phyloP scores from a whole-genome alignment of 2,329 filamentous ascomycete species.

The Curvularia sp. region DNA sequence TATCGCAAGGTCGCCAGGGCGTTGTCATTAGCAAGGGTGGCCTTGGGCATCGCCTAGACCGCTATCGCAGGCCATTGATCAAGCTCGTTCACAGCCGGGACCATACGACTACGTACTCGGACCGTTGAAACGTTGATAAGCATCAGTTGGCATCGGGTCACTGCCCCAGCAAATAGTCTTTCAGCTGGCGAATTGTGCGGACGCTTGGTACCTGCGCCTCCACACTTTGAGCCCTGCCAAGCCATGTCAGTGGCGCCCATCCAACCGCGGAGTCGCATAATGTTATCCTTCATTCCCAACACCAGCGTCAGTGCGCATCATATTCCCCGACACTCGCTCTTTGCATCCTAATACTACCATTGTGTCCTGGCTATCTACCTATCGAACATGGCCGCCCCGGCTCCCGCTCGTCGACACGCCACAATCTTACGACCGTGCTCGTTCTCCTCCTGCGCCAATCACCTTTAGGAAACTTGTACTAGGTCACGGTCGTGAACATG shows the following conservation, averaged over 20 bases:
- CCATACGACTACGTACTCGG: background rate
- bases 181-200: background rate
- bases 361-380: constrained; percentile 11
- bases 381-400: background rate
- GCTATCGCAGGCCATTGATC: background rate
- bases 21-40: background rate
- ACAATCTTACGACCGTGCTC: background rate
- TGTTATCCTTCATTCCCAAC: background rate
- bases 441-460: background rate
- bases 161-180: background rate
- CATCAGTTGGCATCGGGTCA: background rate
- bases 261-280: background rate
- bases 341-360: constrained; percentile 20
- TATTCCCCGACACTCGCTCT: constrained; percentile 9
- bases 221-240: background rate
- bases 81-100: background rate
- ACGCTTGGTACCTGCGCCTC: constrained; percentile 2
- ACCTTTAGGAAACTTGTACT: background rate
- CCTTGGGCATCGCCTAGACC: background rate
- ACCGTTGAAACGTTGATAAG: background rate
- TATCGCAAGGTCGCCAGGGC: background rate
- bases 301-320: background rate
- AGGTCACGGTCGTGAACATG: background rate
- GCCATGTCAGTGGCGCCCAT: background rate
- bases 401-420: constrained; percentile 3